phyloP scores from a whole-genome alignment of 768 basidiomycete species.

The Psilocybe azurescens region DNA sequence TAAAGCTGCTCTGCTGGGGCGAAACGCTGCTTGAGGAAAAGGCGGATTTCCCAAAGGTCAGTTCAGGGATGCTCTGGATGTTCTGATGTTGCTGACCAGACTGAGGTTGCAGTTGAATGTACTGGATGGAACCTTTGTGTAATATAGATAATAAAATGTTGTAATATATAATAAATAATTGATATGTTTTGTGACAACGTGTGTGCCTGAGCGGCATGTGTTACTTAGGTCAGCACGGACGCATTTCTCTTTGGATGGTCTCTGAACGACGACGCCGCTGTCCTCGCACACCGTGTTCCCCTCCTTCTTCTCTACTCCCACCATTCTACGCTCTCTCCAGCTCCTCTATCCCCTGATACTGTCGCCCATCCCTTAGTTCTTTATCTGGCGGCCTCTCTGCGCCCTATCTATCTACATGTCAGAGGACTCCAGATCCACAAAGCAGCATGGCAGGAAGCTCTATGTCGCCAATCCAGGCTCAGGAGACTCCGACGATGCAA shows the following conservation, averaged over 20 bases:
- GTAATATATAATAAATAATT: conserved; percentile 25
- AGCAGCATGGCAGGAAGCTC: conserved; percentile 37
- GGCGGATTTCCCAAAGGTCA: conserved; percentile 81
- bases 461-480: conserved; percentile 68
- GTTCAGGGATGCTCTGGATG: conserved; percentile 22
- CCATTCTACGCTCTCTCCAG: background rate
- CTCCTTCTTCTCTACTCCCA: conserved; percentile 16
- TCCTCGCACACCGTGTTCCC: conserved; percentile 19
- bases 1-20: conserved; percentile 90
- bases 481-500: conserved; percentile 43
- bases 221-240: conserved; percentile 33
- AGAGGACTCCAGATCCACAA: conserved; percentile 57
- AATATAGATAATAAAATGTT: conserved; percentile 19
- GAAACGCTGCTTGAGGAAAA: conserved; percentile 79
- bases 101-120: conserved; percentile 32
- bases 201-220: conserved; percentile 20
- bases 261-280: conserved; percentile 24
- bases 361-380: background rate
- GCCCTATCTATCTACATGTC: conserved; percentile 49
- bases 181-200: conserved; percentile 29
- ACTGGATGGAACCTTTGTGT: conserved; percentile 31
- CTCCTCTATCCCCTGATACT: background rate
- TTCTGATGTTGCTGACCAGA: conserved; percentile 17
- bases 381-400: conserved; percentile 8
- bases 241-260: conserved; percentile 17